A percentile compares a stretch with the other conserved stretches of the same genome.
Conservation (phyloP, 805 yeast species). For the Lipomyces spencermartinsiae region DNA sequence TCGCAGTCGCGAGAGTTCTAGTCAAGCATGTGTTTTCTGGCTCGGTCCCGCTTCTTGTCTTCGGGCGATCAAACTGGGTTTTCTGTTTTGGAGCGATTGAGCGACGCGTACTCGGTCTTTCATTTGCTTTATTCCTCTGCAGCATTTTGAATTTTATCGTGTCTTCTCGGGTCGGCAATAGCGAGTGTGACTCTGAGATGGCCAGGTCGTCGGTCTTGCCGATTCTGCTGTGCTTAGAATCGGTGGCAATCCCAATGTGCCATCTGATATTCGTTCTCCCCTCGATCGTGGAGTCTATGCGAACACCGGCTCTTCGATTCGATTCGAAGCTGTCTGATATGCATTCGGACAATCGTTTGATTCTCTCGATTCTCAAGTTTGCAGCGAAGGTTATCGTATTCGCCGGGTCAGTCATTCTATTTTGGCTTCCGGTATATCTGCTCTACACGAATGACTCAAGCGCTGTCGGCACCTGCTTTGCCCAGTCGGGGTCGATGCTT, state of each 20-base stretch:
- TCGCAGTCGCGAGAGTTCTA: slow-evolving; percentile 15
- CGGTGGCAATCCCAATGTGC: slow-evolving; percentile 20
- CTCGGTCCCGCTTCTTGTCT: background rate
- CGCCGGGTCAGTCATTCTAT: slow-evolving; percentile 9
- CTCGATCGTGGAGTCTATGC: slow-evolving; percentile 19
- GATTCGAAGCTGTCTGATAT: background rate
- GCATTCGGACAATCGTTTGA: background rate
- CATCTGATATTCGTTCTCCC: slow-evolving; percentile 23
- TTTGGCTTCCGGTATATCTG: slow-evolving; percentile 34
- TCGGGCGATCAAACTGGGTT: slow-evolving; percentile 6
- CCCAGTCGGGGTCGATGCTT: slow-evolving; percentile 18
- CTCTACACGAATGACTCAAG: slow-evolving; percentile 29
- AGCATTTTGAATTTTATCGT: slow-evolving; percentile 21
- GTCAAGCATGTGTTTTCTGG: slow-evolving; percentile 11
- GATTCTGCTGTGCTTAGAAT: slow-evolving; percentile 24
- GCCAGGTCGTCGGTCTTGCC: slow-evolving; percentile 16
- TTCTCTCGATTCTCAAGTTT: slow-evolving; percentile 12
- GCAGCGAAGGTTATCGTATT: slow-evolving; percentile 9
- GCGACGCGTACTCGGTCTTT: slow-evolving; percentile 26
- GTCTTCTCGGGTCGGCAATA: slow-evolving; percentile 11
- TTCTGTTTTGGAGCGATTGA: slow-evolving; percentile 25
- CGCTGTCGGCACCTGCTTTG: slow-evolving; percentile 24
- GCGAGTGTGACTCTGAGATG: slow-evolving; percentile 17
- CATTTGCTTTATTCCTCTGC: slow-evolving; percentile 7
- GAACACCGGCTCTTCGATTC: background rate